Evolutionary conservation across 805 yeast genomes (phyloP).

Genomic region (Myxozyma nipponensis): DNA sequence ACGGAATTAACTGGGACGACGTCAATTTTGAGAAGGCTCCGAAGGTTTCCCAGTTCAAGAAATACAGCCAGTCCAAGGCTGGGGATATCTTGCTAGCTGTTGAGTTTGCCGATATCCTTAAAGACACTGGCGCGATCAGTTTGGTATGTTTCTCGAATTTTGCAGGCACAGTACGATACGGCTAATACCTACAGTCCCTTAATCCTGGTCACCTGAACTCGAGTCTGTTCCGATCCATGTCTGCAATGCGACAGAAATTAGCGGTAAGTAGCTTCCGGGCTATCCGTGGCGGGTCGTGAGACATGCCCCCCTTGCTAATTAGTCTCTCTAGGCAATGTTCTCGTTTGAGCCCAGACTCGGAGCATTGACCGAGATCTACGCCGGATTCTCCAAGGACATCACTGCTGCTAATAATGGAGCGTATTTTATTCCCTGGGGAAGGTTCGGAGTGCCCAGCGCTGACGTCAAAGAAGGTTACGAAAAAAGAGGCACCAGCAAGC

Average conservation of each 20-base stretch:
- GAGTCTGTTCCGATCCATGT: constrained; percentile 23
- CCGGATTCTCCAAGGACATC: constrained; percentile 41
- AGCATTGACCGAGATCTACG: constrained; percentile 46
- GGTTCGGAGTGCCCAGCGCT: constrained; percentile 32
- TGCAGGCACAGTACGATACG: background rate
- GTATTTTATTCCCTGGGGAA: constrained; percentile 46
- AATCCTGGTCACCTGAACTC: constrained; percentile 25
- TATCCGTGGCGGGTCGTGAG: no score
- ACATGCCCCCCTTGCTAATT: background rate
- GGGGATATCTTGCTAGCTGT: constrained; percentile 32
- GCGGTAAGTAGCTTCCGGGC: constrained; percentile 8
- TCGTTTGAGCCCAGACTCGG: constrained; percentile 37
- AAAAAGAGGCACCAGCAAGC: constrained; percentile 31
- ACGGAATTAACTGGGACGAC: constrained; percentile 41
- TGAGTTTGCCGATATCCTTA: constrained; percentile 11
- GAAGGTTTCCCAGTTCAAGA: constrained; percentile 14
- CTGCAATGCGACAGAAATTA: constrained; percentile 15
- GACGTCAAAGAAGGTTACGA: constrained; percentile 9
- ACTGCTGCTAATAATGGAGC: constrained; percentile 37
- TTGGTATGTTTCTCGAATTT: constrained; percentile 5
- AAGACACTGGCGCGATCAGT: constrained; percentile 15
- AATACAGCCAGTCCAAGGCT: constrained; percentile 47
- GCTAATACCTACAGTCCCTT: constrained; percentile 5
- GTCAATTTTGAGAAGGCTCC: constrained; percentile 31
- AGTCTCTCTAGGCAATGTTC: constrained; percentile 8